A percentile compares a stretch with the other conserved stretches of the same genome.
Conservation (phyloP, 2,329 filamentous ascomycete genomes). For the Colletotrichum musicola region DNA sequence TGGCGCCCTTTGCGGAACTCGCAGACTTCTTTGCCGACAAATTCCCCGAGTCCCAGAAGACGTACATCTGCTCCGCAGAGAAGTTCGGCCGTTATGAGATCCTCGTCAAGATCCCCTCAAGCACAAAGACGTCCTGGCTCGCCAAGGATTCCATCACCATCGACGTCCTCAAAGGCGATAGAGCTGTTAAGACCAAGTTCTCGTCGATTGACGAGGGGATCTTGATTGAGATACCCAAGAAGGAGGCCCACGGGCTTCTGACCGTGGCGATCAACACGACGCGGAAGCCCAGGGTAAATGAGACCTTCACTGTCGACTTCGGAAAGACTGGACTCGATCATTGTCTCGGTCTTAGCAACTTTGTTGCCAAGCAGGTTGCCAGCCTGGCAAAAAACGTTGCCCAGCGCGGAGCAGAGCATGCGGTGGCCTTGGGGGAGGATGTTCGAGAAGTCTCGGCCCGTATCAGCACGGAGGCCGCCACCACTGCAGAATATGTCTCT, state of each 20-base stretch:
- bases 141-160: constrained; percentile 68
- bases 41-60: constrained; percentile 46
- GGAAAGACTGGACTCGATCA: constrained; percentile 61
- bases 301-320: constrained; percentile 72
- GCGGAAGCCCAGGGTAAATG: constrained; percentile 70
- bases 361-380: constrained; percentile 57
- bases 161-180: constrained; percentile 63
- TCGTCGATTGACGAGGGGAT: constrained; percentile 64
- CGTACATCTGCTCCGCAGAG: constrained; percentile 59
- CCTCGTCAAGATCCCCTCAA: constrained; percentile 64
- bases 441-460: constrained; percentile 25
- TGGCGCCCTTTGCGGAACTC: constrained; percentile 55
- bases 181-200: constrained; percentile 62
- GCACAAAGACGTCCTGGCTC: constrained; percentile 67
- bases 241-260: constrained; percentile 69
- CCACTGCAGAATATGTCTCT: constrained; percentile 25
- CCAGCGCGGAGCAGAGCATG: constrained; percentile 46
- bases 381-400: constrained; percentile 49
- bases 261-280: constrained; percentile 70
- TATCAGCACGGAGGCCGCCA: constrained; percentile 12
- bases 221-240: constrained; percentile 63
- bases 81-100: constrained; percentile 63
- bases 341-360: constrained; percentile 58
- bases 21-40: constrained; percentile 57
- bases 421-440: constrained; percentile 3